phyloP scores from a whole-genome alignment of 179 eudicot genomes.

The Monotropa hypopitys region DNA sequence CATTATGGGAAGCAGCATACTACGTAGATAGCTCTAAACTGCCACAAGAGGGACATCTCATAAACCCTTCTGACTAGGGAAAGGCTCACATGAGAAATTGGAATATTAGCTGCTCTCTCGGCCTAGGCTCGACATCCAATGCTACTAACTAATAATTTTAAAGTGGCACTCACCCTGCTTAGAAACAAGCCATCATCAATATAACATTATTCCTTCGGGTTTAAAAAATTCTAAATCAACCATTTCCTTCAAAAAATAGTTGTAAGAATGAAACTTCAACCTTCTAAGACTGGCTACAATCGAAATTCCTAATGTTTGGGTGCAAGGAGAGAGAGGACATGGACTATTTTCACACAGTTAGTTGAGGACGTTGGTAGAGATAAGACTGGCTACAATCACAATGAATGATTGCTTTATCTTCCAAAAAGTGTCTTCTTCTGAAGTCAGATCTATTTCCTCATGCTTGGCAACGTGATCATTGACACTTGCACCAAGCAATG shows the following conservation, averaged over 20 bases:
- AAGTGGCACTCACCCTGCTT: too few relatives aligned
- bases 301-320: too few relatives aligned
- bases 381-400: neutral
- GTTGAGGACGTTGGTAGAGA: neutral
- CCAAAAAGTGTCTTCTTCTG: neutral
- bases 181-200: too few relatives aligned
- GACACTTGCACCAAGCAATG: neutral
- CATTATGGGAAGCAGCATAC: too few relatives aligned
- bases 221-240: too few relatives aligned
- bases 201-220: too few relatives aligned
- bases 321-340: neutral
- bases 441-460: neutral
- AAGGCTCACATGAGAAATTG: neutral
- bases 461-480: neutral
- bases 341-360: neutral
- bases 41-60: neutral
- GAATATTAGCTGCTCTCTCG: neutral
- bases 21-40: neutral
- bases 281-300: too few relatives aligned
- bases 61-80: neutral
- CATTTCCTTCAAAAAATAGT: too few relatives aligned
- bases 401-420: neutral
- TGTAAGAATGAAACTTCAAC: too few relatives aligned
- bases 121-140: neutral
- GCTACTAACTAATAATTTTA: too few relatives aligned